Base-by-base conservation (phyloP, 495 filamentous ascomycete species). In the Xylaria palmicola region DNA sequence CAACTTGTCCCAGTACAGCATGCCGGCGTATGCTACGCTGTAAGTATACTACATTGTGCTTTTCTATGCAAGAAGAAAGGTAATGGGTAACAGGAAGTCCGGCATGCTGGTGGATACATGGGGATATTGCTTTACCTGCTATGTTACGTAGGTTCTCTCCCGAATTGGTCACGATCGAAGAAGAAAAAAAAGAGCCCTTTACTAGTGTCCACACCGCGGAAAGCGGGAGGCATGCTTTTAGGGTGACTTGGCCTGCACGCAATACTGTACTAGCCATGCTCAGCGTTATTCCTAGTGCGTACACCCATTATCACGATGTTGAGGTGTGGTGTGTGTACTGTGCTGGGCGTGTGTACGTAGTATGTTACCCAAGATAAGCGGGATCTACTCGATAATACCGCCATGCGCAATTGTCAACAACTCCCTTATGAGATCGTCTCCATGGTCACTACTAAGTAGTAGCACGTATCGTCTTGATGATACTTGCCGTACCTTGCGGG, bases 121-220 rank as follows among this genome's bases (percentile, higher is more conserved):
- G 9, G n/a, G 8, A 30, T 56, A 29, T 32, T n/a, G 24, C 19
- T 24, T 56, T 30, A 24, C 13, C 6, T 20, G 22, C 9, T 44
- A 6, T n/a, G n/a, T n/a, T n/a, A n/a, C n/a, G 40, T 8, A 39
- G 50, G n/a, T 22, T 17, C 48, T 53, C 48, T 45, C 49, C 39
- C 40, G 26, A 54, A 47, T 43, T 47, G 32, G 59, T 55, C 59
- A 61, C 59, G 50, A 61, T 61, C 50, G 50, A 39, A 40, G n/a
- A n/a, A n/a, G n/a, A n/a, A n/a, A 41, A 39, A 60, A 30, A 24
- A 60, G 54, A 45, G 34, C 48, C 49, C 17, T 26, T 61, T 48
- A 45, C 39, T 32, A 19, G 53, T 50, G 10, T 43, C 45, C 47
- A 61, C 50, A 48, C 59, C 59, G 59, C 59, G 59, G 59, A 61